Conservation (phyloP, 2,329 filamentous ascomycete species). For the Aspergillus ochraceus region DNA sequence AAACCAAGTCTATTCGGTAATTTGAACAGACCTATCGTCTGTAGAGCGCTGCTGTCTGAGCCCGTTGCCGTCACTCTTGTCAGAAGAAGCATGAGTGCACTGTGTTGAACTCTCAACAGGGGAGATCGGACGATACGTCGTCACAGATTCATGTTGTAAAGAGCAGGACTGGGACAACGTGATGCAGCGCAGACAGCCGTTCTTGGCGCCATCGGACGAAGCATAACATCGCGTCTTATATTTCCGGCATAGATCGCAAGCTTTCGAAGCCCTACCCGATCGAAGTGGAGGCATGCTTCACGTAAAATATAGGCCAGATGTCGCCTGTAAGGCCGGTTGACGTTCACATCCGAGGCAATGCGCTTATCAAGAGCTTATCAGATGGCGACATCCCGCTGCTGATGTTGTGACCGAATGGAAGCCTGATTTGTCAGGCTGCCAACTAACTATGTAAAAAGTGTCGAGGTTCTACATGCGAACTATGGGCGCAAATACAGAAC, state of each 20-base stretch:
- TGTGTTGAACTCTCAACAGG: background rate
- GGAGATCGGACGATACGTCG: background rate
- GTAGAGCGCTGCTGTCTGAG: background rate
- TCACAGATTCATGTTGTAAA: constrained; percentile 14
- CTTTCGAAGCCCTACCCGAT: constrained; percentile 28
- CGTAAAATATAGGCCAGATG: background rate
- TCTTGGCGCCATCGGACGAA: constrained; percentile 23
- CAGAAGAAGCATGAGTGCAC: background rate
- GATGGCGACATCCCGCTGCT: background rate
- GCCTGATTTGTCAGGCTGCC: too few relatives aligned
- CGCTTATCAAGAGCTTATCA: background rate
- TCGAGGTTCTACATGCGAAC: too few relatives aligned
- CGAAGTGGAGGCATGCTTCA: constrained; percentile 9
- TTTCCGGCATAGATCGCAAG: constrained; percentile 41
- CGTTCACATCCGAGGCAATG: background rate
- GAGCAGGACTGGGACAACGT: constrained; percentile 38
- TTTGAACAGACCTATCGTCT: background rate
- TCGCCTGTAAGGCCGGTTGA: background rate
- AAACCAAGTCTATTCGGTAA: background rate
- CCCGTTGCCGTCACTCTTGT: background rate
- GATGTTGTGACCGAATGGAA: background rate
- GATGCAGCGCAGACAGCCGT: constrained; percentile 40
- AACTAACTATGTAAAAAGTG: too few relatives aligned
- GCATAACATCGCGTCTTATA: constrained; percentile 46
- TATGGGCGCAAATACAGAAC: too few relatives aligned